Evolutionary conservation across 345 rosid genomes (phyloP).

Genomic region (Euphorbia peplus): DNA sequence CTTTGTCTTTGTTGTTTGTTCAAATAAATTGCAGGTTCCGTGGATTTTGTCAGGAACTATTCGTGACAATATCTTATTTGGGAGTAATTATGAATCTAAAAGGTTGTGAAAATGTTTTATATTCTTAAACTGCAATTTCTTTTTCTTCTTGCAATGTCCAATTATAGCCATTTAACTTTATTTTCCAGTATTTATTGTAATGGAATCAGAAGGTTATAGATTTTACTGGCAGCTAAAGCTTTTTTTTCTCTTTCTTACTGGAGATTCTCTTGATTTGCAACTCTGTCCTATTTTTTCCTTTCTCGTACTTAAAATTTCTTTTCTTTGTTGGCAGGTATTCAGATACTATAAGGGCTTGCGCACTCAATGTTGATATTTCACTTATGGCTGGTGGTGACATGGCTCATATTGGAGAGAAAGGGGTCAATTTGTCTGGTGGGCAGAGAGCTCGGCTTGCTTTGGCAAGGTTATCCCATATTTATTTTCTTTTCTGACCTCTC

Average conservation of each 20-base stretch:
- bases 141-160: background rate
- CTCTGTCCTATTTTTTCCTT: background rate
- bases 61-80: slow-evolving; percentile 71
- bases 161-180: background rate
- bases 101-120: slow-evolving; percentile 38
- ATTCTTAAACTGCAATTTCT: background rate
- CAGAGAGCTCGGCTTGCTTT: slow-evolving; percentile 94
- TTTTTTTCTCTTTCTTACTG: background rate
- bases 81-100: slow-evolving; percentile 53
- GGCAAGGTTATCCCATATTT: slow-evolving; percentile 56
- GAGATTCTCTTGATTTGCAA: background rate
- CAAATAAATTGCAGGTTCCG: slow-evolving; percentile 56
- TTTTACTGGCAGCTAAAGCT: background rate
- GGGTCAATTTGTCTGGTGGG: slow-evolving; percentile 91
- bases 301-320: background rate
- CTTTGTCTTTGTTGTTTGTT: slow-evolving; percentile 19
- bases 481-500: slow-evolving; percentile 10
- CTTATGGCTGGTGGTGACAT: slow-evolving; percentile 77
- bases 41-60: slow-evolving; percentile 91
- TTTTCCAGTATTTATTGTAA: background rate
- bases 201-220: background rate
- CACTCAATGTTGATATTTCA: slow-evolving; percentile 78
- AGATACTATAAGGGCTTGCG: slow-evolving; percentile 62
- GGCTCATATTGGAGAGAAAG: slow-evolving; percentile 84
- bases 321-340: slow-evolving; percentile 46